Base-by-base conservation (phyloP, 179 eudicot species). In the Spinacia oleracea region DNA sequence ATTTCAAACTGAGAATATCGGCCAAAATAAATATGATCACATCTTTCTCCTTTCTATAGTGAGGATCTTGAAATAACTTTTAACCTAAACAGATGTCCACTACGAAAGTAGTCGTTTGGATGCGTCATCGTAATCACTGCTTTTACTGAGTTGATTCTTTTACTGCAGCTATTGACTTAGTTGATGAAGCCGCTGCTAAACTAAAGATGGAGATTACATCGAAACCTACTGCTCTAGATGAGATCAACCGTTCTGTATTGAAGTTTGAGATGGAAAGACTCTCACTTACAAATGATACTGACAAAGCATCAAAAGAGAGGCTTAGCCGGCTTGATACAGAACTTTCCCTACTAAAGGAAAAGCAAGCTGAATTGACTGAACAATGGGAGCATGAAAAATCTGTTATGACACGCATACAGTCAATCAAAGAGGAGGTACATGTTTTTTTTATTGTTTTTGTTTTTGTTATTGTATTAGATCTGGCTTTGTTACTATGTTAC, bases 101-200 rank as follows among this genome's bases (percentile, higher is more conserved):
- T 45, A 21, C 21, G 32, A 34, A 62, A 18, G 46, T 32, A 58
- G 6, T 42, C 34, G 31, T 12, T 10, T 31, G 34, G 14, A 3
- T 71, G 32, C 38, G 32, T 69, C 4, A 48, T 34, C 46, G 58
- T 58, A 55, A 64, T 67, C 32, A 46, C 15, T 62, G 34, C 25
- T 76, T 27, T 73, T 42, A 81, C 84, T 50, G 62, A 78, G 25
- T 15, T 74, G 68, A 1, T 70, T 25, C 42, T 81, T 67, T 25
- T 27, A 43, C 72, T 86, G 85, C 96, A 95, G 98, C 98, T 72
- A 95, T 95, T 76, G 98, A 95, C 82, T 85, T 95, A 32, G 98
- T 95, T 63, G 98, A 95, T 84, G 98, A 95, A 88, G 98, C 98
- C 40, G 98, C 98, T 75, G 98, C 98, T 23, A 95, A 95, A 75